These are phyloP conservation scores for Globisporangium iwayamae DNA, from an alignment of 352 stramenopile genomes.

Conservation along the genomic window DNA sequence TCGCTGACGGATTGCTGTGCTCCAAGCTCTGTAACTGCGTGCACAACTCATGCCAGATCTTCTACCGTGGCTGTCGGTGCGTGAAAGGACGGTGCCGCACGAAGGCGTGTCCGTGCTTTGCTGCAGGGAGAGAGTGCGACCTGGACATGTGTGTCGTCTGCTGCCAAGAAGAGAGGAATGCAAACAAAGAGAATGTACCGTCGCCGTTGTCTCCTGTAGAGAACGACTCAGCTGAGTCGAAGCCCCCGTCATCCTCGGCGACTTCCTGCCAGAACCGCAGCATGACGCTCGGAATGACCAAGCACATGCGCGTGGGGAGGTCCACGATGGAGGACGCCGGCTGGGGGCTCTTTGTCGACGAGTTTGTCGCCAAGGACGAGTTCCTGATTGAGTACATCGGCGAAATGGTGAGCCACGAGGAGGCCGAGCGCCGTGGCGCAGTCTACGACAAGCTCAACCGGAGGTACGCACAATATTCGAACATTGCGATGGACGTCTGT, in stretches of 20 bases:
- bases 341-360: slow-evolving; percentile 91
- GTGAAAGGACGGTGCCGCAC: slow-evolving; percentile 72
- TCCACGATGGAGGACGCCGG: slow-evolving; percentile 80
- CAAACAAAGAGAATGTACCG: slow-evolving; percentile 10
- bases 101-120: slow-evolving; percentile 89
- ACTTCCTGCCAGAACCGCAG: slow-evolving; percentile 71
- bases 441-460: slow-evolving; percentile 89
- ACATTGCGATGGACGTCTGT: neutral
- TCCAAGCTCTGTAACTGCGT: slow-evolving; percentile 89
- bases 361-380: slow-evolving; percentile 88
- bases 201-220: neutral
- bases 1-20: slow-evolving; percentile 86
- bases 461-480: slow-evolving; percentile 26
- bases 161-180: slow-evolving; percentile 45
- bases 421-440: slow-evolving; percentile 83
- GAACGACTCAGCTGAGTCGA: neutral
- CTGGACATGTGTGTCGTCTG: slow-evolving; percentile 88
- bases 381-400: slow-evolving; percentile 96
- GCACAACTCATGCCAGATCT: slow-evolving; percentile 80
- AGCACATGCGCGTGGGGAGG: slow-evolving; percentile 70
- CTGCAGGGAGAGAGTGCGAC: slow-evolving; percentile 90
- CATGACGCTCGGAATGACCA: slow-evolving; percentile 44
- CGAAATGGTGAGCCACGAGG: slow-evolving; percentile 90
- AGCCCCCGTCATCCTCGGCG: neutral
- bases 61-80: slow-evolving; percentile 88